A percentile compares a stretch with the other conserved stretches of the same genome.
Evolutionary conservation across 225 moss, liverwort and hornwort species (phyloP).

Genomic region (Pseudisothecium myosuroides): DNA sequence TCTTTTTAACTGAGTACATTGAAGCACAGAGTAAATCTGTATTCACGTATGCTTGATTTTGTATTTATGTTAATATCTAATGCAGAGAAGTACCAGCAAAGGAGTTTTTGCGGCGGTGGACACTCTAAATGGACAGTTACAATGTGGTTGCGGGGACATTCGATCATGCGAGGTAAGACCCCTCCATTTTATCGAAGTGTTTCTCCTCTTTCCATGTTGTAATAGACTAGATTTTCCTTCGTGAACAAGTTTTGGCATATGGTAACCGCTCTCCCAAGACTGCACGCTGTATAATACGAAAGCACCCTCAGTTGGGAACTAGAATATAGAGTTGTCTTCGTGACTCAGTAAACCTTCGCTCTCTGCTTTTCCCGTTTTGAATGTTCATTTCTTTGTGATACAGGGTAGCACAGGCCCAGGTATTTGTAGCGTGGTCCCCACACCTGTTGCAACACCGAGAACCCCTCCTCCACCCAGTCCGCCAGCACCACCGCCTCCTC

Average conservation of each 20-base stretch:
- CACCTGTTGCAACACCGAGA: constrained; percentile 25
- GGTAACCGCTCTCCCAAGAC: not conserved
- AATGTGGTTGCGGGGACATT: constrained; percentile 43
- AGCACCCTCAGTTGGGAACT: not conserved
- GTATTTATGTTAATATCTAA: not conserved
- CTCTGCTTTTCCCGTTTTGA: not conserved
- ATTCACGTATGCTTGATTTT: not conserved
- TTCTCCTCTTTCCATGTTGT: not conserved
- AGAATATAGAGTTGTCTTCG: not conserved
- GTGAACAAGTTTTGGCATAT: not conserved
- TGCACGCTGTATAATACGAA: not conserved
- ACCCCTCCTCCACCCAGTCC: constrained; percentile 26
- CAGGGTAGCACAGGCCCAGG: constrained; percentile 43
- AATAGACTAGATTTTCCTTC: not conserved
- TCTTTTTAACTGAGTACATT: not conserved
- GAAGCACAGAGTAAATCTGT: not conserved
- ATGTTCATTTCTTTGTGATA: not conserved
- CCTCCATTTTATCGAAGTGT: not conserved
- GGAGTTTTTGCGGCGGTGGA: constrained; percentile 43
- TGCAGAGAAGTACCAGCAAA: constrained; percentile 33
- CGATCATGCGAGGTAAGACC: constrained; percentile 29
- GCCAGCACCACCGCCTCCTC: not conserved
- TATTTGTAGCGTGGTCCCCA: constrained; percentile 23
- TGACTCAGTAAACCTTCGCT: not conserved
- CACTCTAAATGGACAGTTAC: constrained; percentile 40